Conservation (phyloP, 371 early-diverging fungal species). For the Dinochytrium kinnereticum region DNA sequence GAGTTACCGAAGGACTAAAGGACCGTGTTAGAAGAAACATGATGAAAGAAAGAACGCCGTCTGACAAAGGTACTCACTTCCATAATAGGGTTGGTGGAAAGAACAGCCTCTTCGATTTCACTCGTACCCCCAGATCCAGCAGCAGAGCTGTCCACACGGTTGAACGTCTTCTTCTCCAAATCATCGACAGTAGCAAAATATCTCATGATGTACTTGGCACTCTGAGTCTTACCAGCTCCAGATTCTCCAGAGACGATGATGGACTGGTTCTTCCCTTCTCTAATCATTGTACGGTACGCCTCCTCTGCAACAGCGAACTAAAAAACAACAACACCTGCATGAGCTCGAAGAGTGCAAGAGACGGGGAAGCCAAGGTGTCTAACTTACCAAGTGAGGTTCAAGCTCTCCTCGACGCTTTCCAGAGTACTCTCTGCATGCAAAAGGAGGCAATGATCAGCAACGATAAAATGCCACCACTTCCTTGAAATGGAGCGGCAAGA, state of each 20-base stretch:
- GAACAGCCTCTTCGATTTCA: constrained; percentile 56
- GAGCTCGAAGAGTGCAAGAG: background rate
- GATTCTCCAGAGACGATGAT: constrained; percentile 98
- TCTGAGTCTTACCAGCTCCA: constrained; percentile 93
- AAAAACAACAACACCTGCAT: background rate
- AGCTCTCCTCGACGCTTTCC: constrained; percentile 91
- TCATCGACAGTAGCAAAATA: constrained; percentile 93
- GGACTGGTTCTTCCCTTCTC: constrained; percentile 91
- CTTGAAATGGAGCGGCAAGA: constrained; percentile 19
- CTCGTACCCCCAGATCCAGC: constrained; percentile 31
- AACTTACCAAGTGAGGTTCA: constrained; percentile 87
- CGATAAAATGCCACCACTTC: constrained; percentile 12
- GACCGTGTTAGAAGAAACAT: background rate
- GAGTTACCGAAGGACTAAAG: constrained; percentile 96
- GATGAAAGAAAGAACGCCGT: background rate
- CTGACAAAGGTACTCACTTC: constrained; percentile 62
- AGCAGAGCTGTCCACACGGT: background rate
- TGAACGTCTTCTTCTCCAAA: constrained; percentile 34
- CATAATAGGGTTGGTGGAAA: constrained; percentile 97
- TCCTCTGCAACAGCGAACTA: constrained; percentile 96
- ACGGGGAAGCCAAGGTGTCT: background rate
- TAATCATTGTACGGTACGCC: constrained; percentile 93
- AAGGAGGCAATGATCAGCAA: constrained; percentile 3
- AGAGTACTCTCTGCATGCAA: constrained; percentile 70
- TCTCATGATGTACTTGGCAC: constrained; percentile 95